phyloP scores from a whole-genome alignment of 106 monocot genomes.

The Xerophyta viscosa region DNA sequence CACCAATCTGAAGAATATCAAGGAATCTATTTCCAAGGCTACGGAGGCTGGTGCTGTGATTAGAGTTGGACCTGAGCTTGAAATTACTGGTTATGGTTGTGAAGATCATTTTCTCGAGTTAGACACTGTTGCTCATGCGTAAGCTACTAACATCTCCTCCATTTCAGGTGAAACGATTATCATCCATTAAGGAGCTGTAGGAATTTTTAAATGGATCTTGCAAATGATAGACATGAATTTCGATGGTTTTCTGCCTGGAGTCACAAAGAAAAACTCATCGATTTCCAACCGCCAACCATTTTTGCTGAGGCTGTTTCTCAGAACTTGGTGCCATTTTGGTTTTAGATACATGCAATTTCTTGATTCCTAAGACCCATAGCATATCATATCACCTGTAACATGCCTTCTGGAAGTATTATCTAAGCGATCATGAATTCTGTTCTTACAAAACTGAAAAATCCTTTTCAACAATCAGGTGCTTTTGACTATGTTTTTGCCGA shows the following conservation, averaged over 20 bases:
- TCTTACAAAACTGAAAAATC: too few relatives aligned
- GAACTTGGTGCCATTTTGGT: conserved; percentile 70
- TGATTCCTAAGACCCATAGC: conserved; percentile 46
- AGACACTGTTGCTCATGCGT: conserved; percentile 86
- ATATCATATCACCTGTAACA: too few relatives aligned
- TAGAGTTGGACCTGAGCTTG: conserved; percentile 90
- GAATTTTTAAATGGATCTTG: conserved; percentile 91
- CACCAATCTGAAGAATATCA: conserved; percentile 73
- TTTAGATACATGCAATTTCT: conserved; percentile 86
- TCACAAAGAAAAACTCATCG: conserved; percentile 68
- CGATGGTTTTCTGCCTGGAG: conserved; percentile 98
- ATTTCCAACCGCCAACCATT: conserved; percentile 69
- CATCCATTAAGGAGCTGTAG: too few relatives aligned
- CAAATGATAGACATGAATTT: conserved; percentile 98
- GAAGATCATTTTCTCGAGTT: conserved; percentile 98
- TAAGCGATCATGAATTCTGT: too few relatives aligned
- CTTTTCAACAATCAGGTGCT: too few relatives aligned
- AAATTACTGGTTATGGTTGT: conserved; percentile 94
- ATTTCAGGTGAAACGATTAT: too few relatives aligned
- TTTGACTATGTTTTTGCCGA: too few relatives aligned
- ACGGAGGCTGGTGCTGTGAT: conserved; percentile 64
- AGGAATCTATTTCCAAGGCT: conserved; percentile 68
- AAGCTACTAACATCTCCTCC: too few relatives aligned
- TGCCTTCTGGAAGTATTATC: too few relatives aligned
- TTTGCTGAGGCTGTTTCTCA: conserved; percentile 62